Evolutionary conservation across 805 yeast genomes (phyloP).

Genomic region (Ogataea populi-albae): DNA sequence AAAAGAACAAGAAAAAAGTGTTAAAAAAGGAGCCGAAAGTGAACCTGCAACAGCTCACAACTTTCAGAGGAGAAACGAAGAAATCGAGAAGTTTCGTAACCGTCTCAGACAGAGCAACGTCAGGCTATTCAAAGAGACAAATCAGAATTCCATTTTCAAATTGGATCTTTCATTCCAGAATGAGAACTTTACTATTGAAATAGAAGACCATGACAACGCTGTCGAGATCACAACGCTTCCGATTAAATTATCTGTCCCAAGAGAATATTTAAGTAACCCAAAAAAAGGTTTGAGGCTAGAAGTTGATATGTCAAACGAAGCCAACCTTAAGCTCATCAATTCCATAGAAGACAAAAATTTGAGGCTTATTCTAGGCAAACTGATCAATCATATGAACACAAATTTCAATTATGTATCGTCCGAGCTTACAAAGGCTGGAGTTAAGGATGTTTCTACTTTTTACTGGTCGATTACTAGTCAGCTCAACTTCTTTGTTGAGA

Average conservation of each 20-base stretch:
- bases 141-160: constrained; percentile 29
- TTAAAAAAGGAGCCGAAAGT: constrained; percentile 2
- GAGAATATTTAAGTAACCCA: constrained; percentile 28
- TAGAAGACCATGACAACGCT: constrained; percentile 27
- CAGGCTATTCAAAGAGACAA: constrained; percentile 28
- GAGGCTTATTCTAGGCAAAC: constrained; percentile 31
- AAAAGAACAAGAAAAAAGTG: constrained; percentile 2
- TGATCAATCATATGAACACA: constrained; percentile 28
- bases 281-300: constrained; percentile 29
- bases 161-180: constrained; percentile 25
- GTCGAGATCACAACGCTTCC: constrained; percentile 26
- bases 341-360: constrained; percentile 28
- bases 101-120: constrained; percentile 23
- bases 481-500: constrained; percentile 30
- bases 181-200: constrained; percentile 29
- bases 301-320: constrained; percentile 31
- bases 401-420: constrained; percentile 28
- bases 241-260: constrained; percentile 31
- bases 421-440: constrained; percentile 17
- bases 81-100: constrained; percentile 27
- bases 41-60: constrained; percentile 1
- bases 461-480: constrained; percentile 31
- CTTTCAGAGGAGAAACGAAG: constrained; percentile 17
- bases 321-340: constrained; percentile 26
- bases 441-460: neutral